Base-by-base conservation (phyloP, 1,139 yeast genomes). In the Pichia inconspicua region DNA sequence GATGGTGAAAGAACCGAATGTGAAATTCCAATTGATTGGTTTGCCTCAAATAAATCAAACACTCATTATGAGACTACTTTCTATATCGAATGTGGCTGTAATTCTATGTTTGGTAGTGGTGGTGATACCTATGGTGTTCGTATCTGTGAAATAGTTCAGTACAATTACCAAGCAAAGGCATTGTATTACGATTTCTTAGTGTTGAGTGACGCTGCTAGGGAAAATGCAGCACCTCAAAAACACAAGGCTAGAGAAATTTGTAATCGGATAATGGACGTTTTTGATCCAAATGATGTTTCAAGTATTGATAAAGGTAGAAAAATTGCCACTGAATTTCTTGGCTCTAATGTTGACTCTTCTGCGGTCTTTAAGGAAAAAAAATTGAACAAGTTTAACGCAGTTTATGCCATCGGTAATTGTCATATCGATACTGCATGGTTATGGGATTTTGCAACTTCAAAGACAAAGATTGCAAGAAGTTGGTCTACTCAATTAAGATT, bases 381-480 rank as follows among this genome's bases (percentile, higher is more conserved):
- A 50, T 60, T 52, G 54, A 67, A 61, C 19, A 53, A 57, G 34
- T 54, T 56, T 44, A 66, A 69, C 47, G 75, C 79, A 40, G 96
- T 89, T 9, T 84, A 72, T 63, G 96, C 88, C 6, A 75, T 92
- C 54, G 97, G 97, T 43, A 87, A 92, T 63, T 92, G 97, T 64
- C 98, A 92, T 66, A 92, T 92, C 58, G 98, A 92, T 63, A 90
- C 97, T 32, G 96, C 96, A 25, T 89, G 97, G 96, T 73, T 86
- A 53, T 92, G 98, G 98, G 97, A 97, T 12, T 90, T 84, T 72
- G 97, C 96, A 4, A 97, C 92, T 66, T 88, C 97, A 1, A 83
- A 84, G 58, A 77, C 97, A 52, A 89, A 89, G 62, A 80, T 90
- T 52, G 96, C 89, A 4, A 77, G 98, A 55, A 88, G 96, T 5